phyloP scores from a whole-genome alignment of 257 asterid species.

The Solanum ossicruentum region DNA sequence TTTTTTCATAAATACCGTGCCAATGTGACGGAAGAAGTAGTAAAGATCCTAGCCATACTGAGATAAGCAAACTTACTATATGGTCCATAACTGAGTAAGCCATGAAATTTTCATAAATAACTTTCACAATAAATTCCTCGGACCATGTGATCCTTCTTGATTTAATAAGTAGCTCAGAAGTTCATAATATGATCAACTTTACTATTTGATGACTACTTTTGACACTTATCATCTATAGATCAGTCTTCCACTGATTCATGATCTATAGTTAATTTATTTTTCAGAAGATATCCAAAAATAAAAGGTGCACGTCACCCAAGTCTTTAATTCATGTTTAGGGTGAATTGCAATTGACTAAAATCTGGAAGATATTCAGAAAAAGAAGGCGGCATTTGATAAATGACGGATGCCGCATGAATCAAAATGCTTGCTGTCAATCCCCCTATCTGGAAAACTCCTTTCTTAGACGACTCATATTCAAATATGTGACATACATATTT shows the following conservation, averaged over 20 bases:
- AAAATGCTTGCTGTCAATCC: slow-evolving; percentile 49
- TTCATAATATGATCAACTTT: not conserved
- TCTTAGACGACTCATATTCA: slow-evolving; percentile 18
- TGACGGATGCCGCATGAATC: slow-evolving; percentile 31
- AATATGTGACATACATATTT: slow-evolving; percentile 35
- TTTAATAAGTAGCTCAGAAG: not conserved
- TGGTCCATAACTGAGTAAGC: not conserved
- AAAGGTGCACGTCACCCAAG: not conserved
- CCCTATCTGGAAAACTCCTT: slow-evolving; percentile 21
- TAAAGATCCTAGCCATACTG: no score
- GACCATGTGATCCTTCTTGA: not conserved
- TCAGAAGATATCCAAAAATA: not conserved
- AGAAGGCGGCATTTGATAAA: slow-evolving; percentile 33
- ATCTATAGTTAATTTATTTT: not conserved
- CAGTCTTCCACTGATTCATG: not conserved
- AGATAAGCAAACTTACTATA: not conserved
- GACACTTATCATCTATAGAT: not conserved
- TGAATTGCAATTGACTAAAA: slow-evolving; percentile 34
- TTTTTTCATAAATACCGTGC: not conserved
- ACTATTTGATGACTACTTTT: not conserved
- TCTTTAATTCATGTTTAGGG: not conserved
- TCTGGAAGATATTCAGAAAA: slow-evolving; percentile 36
- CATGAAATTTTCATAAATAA: not conserved
- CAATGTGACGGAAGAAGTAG: no score
- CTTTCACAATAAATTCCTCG: not conserved